phyloP scores from a whole-genome alignment of 208 protist genomes.

The Acanthamoeba castellanii region DNA sequence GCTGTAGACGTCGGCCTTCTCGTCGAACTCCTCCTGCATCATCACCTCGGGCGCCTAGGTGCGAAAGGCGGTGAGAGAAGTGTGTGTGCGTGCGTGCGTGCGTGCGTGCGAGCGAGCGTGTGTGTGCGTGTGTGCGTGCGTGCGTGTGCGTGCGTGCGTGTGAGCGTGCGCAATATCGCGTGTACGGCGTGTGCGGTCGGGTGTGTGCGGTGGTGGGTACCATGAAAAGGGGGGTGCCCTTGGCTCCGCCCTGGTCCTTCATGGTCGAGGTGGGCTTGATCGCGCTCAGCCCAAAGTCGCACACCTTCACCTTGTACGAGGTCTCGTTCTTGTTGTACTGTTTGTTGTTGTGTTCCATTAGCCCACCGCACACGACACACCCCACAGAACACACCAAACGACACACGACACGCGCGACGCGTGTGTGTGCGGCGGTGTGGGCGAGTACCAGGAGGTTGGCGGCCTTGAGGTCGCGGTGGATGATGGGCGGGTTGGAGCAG shows the following conservation, averaged over 20 bases:
- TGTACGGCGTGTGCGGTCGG: too few relatives aligned
- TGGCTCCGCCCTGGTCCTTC: constrained; percentile 32
- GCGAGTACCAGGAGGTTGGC: constrained; percentile 82
- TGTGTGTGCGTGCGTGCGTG: too few relatives aligned
- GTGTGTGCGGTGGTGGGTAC: background rate
- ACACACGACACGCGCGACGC: too few relatives aligned
- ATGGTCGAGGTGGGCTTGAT: constrained; percentile 67
- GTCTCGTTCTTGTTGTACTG: background rate
- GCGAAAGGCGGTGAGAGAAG: background rate
- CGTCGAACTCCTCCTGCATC: constrained; percentile 43
- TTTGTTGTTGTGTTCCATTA: constrained; percentile 18
- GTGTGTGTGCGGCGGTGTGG: too few relatives aligned
- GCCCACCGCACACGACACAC: too few relatives aligned
- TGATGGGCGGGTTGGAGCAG: constrained; percentile 78
- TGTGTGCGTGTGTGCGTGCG: too few relatives aligned
- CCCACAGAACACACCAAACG: background rate
- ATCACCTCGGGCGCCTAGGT: background rate
- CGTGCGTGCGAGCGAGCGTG: too few relatives aligned
- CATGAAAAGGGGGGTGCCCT: constrained; percentile 23
- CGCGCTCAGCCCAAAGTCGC: constrained; percentile 82
- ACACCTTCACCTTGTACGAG: constrained; percentile 74
- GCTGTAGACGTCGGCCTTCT: constrained; percentile 39
- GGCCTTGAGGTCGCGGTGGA: constrained; percentile 83
- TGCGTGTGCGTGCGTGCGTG: too few relatives aligned
- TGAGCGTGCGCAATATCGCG: too few relatives aligned